Base-by-base conservation (phyloP, 2,329 filamentous ascomycete species). In the Hansfordia pulvinata region DNA sequence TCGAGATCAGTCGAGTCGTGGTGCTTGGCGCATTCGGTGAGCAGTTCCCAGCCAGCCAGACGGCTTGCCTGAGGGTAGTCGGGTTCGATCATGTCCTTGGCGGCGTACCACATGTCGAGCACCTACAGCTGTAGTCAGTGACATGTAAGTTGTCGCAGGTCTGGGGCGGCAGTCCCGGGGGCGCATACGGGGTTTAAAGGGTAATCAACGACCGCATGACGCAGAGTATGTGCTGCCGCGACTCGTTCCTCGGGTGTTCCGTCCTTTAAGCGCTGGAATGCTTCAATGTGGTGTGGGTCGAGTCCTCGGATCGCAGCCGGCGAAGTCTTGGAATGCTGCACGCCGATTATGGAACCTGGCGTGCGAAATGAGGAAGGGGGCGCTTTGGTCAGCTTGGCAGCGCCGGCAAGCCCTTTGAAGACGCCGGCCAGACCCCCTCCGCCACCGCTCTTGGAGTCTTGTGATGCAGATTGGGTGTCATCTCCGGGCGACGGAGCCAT, bases 11-110 rank as follows among this genome's bases (percentile, higher is more conserved):
- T 75, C 5, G 71, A 69, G 5, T 64, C 60, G 5, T 60, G 50
- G 42, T 77, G 67, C 39, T 71, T 69, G 30, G 70, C 71, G 40
- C 74, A 80, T 40, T 75, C 71, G 15, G 64, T 68, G 22, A 81
- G 50, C 8, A 81, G 60, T 36, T 70, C 67, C 64, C 74, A 79
- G 11, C 72, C 76, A n/a, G 68, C 64, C 25, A 53, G 51, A 15
- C 76, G 64, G 35, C 64, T 62, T 16, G 60, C 47, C 4, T 44
- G 44, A n/a, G 69, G 49, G 29, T 76, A 74, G 13, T 53, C 47
- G 6, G 63, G 50, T 16, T 75, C 60, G 31, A 79, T 70, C 31
- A 80, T 54, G 39, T 79, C 73, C 43, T 73, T 75, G 23, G 62
- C 71, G 10, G 70, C 69, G 35, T 71, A 64, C 70, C 75, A 80